These are phyloP conservation scores for Pichia exigua DNA, from an alignment of 805 yeast genomes.

Conservation along the genomic window DNA sequence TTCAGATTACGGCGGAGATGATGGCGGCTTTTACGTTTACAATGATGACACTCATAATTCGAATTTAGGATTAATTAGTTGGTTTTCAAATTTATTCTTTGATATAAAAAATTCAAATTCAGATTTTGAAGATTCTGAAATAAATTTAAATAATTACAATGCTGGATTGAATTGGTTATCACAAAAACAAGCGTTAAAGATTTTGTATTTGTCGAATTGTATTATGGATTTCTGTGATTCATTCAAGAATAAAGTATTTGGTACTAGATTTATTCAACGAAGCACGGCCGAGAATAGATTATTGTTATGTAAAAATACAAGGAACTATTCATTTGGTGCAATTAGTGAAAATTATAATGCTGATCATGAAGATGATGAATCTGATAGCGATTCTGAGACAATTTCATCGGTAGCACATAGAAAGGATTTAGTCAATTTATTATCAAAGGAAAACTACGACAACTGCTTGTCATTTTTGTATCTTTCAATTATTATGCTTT, in stretches of 20 bases:
- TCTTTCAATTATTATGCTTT: slow-evolving; percentile 30
- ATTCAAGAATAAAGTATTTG: slow-evolving; percentile 1
- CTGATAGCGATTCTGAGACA: slow-evolving; percentile 7
- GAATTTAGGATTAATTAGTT: not conserved
- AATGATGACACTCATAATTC: slow-evolving; percentile 25
- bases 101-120: slow-evolving; percentile 30
- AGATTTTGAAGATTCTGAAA: slow-evolving; percentile 30
- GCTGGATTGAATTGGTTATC: slow-evolving; percentile 11
- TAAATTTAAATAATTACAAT: slow-evolving; percentile 1
- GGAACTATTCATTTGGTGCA: slow-evolving; percentile 7
- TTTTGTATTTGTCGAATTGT: slow-evolving; percentile 5
- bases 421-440: slow-evolving; percentile 11
- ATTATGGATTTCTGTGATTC: slow-evolving; percentile 1
- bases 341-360: slow-evolving; percentile 3
- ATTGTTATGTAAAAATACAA: slow-evolving; percentile 3
- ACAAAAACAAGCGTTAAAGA: slow-evolving; percentile 1
- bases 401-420: not conserved
- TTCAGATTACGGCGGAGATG: slow-evolving; percentile 40
- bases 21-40: slow-evolving; percentile 32
- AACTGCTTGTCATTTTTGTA: slow-evolving; percentile 38
- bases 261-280: not conserved
- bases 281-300: not conserved
- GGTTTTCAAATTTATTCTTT: slow-evolving; percentile 17
- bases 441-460: slow-evolving; percentile 31
- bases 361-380: slow-evolving; percentile 5